Evolutionary conservation across 768 basidiomycete species (phyloP).

Genomic region (Daedaleopsis nitida): DNA sequence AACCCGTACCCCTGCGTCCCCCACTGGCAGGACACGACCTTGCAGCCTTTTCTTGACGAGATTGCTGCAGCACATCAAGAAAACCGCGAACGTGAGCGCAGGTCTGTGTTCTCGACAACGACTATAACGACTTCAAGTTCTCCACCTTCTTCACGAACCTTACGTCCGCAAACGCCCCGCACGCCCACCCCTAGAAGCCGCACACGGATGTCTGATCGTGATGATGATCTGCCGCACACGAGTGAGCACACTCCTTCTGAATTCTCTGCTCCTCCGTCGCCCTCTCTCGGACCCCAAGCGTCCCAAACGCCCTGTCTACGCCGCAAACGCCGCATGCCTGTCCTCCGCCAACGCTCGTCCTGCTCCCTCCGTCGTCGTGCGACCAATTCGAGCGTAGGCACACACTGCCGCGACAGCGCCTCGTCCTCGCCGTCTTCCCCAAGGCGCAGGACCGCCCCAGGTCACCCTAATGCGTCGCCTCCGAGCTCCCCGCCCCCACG

Average conservation of each 20-base stretch:
- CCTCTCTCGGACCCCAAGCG: neutral
- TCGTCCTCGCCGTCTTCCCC: slow-evolving; percentile 1
- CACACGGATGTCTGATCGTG: slow-evolving; percentile 9
- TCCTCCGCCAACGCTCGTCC: slow-evolving; percentile 26
- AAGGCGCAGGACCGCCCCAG: slow-evolving; percentile 2
- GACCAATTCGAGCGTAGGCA: slow-evolving; percentile 7
- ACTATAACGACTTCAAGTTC: slow-evolving; percentile 1
- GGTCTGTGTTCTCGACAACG: neutral
- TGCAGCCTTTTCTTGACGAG: slow-evolving; percentile 21
- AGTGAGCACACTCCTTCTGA: slow-evolving; percentile 15
- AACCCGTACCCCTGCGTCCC: neutral
- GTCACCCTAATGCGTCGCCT: slow-evolving; percentile 1
- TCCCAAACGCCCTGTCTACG: slow-evolving; percentile 17
- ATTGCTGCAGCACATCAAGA: slow-evolving; percentile 11
- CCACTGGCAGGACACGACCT: slow-evolving; percentile 7
- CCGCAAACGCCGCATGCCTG: slow-evolving; percentile 22
- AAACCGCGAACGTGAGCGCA: slow-evolving; percentile 2
- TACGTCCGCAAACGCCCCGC: slow-evolving; percentile 10
- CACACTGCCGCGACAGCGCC: slow-evolving; percentile 8
- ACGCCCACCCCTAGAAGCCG: neutral
- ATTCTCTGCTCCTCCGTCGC: slow-evolving; percentile 5
- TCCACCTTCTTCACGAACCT: slow-evolving; percentile 1
- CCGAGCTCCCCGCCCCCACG: neutral
- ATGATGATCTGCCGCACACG: slow-evolving; percentile 6
- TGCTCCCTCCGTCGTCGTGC: slow-evolving; percentile 26